Percentiles rank a stretch among this genome's conserved stretches.
Evolutionary conservation across 768 basidiomycete species (phyloP).

Genomic region (Holtermanniella nyarrowii): DNA sequence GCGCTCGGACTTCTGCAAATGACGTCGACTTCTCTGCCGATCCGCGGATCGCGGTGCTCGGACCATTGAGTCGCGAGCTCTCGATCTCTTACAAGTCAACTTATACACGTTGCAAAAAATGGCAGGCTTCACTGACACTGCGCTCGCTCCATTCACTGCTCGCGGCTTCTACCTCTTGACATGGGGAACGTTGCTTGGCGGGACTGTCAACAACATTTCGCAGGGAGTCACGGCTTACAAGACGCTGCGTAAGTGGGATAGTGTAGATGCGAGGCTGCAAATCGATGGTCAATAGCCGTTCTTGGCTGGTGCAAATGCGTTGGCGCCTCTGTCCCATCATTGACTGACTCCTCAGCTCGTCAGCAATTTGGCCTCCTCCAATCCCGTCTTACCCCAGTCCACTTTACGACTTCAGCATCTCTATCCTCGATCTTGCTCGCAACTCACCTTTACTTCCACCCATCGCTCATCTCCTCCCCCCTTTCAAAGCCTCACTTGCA

Average conservation of each 20-base stretch:
- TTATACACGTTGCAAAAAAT: too few species aligned
- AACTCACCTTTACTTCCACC: conserved; percentile 49
- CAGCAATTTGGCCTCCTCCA: conserved; percentile 65
- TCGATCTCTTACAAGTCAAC: too few species aligned
- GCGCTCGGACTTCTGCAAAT: too few species aligned
- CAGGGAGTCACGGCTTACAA: not conserved
- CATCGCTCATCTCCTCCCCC: conserved; percentile 52
- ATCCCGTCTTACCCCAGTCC: conserved; percentile 62
- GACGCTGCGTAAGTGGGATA: not conserved
- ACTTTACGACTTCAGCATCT: conserved; percentile 55
- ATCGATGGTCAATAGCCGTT: too few species aligned
- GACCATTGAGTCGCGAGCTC: too few species aligned
- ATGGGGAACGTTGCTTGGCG: conserved; percentile 32
- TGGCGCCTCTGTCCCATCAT: too few species aligned
- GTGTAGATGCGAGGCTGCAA: not conserved
- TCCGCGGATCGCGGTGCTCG: too few species aligned
- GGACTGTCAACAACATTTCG: conserved; percentile 26
- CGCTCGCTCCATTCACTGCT: conserved; percentile 31
- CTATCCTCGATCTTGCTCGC: conserved; percentile 50
- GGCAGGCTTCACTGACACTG: conserved; percentile 15
- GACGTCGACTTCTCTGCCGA: too few species aligned
- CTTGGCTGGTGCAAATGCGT: too few species aligned
- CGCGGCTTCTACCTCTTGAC: conserved; percentile 36
- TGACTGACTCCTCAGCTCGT: too few species aligned
- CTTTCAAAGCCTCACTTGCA: conserved; percentile 42